Base-by-base conservation (phyloP, 116 monocot genomes). In the Posidonia oceanica region DNA sequence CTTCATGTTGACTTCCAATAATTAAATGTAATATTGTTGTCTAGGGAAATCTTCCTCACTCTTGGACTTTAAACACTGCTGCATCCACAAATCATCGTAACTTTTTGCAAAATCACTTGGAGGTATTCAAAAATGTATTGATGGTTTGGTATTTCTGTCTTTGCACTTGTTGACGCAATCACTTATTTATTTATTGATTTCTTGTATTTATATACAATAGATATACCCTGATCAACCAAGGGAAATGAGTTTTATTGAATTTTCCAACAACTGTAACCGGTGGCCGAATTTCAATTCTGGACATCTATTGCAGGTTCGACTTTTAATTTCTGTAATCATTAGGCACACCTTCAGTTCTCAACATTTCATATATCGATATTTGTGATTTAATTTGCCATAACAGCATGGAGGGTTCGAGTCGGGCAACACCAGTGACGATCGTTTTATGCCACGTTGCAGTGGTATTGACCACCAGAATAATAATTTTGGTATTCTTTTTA, bases 231-330 rank as follows among this genome's bases (percentile, higher is more conserved):
- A 70, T 10, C 69, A 56, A 70, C 57, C n/a, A 39, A 70, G 36
- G 57, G 69, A 70, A 36, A 70, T 57, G 39, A 54, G 52, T 40
- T 68, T 68, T 68, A 44, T 68, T 42, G 68, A 68, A 51, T 70
- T 70, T 38, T 16, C 56, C 36, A 70, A 70, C 36, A 56, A 57
- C 14, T 42, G 66, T 5, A 51, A 15, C 14, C 66, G 10, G 17
- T 38, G 69, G 69, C 54, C 29, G 12, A 54, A 57, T 17, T 39
- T n/a, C 39, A 67, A 67, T 0, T 67, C 67, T 67, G 67, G 67
- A 12, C 57, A n/a, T 36, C 37, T 70, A 36, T 70, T 70, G 56
- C 69, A 56, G 69, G 69, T 70, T 39, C 16, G 18, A 68, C 12
- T 29, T 53, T 58, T 10, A 40, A 56, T 39, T 38, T 57, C 38